Conservation (phyloP, 345 rosid species). For the Pistacia vera region DNA sequence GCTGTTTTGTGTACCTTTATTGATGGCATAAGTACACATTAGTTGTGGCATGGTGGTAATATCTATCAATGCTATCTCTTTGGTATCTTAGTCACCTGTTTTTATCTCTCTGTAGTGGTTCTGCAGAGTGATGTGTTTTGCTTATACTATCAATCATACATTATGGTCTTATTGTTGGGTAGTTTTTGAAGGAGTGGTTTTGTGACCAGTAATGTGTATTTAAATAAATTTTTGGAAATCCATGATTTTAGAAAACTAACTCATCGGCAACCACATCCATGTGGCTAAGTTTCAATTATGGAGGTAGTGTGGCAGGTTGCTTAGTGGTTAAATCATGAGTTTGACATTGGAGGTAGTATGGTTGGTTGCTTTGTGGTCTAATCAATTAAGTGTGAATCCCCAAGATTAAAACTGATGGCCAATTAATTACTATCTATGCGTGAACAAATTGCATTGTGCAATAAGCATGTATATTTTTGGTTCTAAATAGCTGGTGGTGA, state of each 20-base stretch:
- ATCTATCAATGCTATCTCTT: neutral
- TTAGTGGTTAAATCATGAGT: neutral
- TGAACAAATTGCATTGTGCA: neutral
- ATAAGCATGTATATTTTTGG: too few relatives aligned
- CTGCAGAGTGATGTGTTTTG: neutral
- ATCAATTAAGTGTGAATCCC: neutral
- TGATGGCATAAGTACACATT: neutral
- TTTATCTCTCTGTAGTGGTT: neutral
- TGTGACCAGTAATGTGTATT: neutral
- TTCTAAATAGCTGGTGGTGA: neutral
- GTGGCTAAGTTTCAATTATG: neutral
- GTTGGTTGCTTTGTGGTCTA: neutral
- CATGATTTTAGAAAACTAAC: neutral
- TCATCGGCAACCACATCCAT: neutral
- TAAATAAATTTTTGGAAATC: too few relatives aligned
- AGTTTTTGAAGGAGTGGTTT: neutral
- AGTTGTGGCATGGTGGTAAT: neutral
- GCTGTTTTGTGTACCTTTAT: conserved; percentile 8
- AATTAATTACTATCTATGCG: too few relatives aligned
- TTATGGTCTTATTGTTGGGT: neutral
- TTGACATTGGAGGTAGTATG: neutral
- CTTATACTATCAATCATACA: neutral
- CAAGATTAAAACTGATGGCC: neutral
- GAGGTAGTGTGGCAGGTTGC: neutral
- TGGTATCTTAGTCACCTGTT: neutral